Evolutionary conservation across 1,139 yeast species (phyloP), one percentile per base, ranked within the genome.

Genomic region (Candida buenavistaensis): DNA sequence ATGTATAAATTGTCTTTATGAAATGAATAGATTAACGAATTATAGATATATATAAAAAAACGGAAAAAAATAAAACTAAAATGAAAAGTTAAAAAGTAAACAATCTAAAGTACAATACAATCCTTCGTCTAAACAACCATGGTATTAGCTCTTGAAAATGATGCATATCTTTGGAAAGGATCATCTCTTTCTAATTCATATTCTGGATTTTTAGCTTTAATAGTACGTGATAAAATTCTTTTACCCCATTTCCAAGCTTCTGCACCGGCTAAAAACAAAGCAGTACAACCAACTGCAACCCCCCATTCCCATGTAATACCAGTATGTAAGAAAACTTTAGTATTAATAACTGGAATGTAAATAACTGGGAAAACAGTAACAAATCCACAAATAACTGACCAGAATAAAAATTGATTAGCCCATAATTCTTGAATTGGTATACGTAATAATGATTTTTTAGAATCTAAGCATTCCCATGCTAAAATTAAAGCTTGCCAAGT

Each of bases 391-490:
- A 84, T 54, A 30, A 88, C 78, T 0, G 96, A 85, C 92, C 94
- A 87, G 64, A 87, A 84, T 53, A 88, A 68, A 46, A 88, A 80
- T 58, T 82, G 79, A 61, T 88, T 88, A 9, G 62, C 62, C 89
- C 90, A 86, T 32, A 87, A 62, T 55, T 83, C 92, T 4, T 82
- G 64, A 28, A 80, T 86, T 24, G 85, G 87, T 88, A 85, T 83
- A 35, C 69, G 63, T 59, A 88, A 86, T 45, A 88, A 68, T 0
- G 96, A 86, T 47, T 81, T 71, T 43, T 81, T 69, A 59, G 84
- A 69, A 55, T 87, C 92, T 39, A 87, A 73, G 52, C 90, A 89
- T 60, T 88, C 96, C 95, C 95, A 88, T 1, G 96, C 95, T 38
- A 87, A 68, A 16, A 88, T 59, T 42, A 89, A 72, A 3, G 95